Percentiles rank a stretch among this genome's conserved stretches.
These are phyloP conservation scores for Dipodascopsis tothii DNA, from an alignment of 805 yeast genomes.

Conservation along the genomic window DNA sequence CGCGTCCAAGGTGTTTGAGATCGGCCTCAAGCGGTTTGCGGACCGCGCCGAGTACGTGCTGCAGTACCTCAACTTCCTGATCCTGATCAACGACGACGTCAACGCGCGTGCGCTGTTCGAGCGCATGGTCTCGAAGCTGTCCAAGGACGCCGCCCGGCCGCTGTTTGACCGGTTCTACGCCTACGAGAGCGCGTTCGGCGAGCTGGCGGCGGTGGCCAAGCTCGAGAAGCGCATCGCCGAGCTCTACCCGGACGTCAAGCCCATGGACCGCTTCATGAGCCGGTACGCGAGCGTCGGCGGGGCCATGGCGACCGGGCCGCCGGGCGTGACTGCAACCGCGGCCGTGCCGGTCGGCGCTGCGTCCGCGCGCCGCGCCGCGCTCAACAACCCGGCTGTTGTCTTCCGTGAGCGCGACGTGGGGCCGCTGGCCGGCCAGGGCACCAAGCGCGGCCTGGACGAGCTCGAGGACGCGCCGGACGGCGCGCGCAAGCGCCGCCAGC, in stretches of 20 bases:
- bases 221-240: slow-evolving; percentile 61
- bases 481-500: background rate
- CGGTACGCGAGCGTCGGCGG: slow-evolving; percentile 28
- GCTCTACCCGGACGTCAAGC: slow-evolving; percentile 53
- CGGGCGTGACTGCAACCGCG: too few relatives aligned
- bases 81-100: slow-evolving; percentile 59
- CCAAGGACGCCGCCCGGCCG: slow-evolving; percentile 35
- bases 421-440: background rate
- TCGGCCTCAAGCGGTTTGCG: slow-evolving; percentile 58
- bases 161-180: slow-evolving; percentile 54
- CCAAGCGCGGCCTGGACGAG: slow-evolving; percentile 8
- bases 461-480: slow-evolving; percentile 15
- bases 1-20: slow-evolving; percentile 68
- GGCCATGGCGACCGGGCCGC: too few relatives aligned
- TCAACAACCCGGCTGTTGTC: slow-evolving; percentile 13
- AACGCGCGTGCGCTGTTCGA: slow-evolving; percentile 79
- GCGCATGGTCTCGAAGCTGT: slow-evolving; percentile 54
- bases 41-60: slow-evolving; percentile 55
- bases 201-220: slow-evolving; percentile 54
- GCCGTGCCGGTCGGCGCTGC: too few relatives aligned
- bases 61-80: slow-evolving; percentile 65
- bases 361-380: slow-evolving; percentile 32
- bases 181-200: slow-evolving; percentile 66
- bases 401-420: slow-evolving; percentile 10
- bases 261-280: slow-evolving; percentile 34